Conservation (phyloP, 345 rosid species). For the Hirschfeldia incana region DNA sequence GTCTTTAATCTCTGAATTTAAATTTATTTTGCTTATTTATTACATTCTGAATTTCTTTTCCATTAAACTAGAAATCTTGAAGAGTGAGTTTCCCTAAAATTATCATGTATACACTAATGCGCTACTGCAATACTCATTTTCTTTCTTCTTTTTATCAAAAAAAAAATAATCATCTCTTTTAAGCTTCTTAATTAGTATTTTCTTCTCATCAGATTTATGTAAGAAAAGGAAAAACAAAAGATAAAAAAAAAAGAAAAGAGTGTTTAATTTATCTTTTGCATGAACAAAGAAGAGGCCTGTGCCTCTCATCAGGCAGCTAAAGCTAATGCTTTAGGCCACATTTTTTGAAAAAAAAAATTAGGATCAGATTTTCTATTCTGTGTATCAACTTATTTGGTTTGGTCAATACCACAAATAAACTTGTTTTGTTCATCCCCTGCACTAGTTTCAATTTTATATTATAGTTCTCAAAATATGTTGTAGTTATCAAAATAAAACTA, state of each 20-base stretch:
- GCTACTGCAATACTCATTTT: neutral
- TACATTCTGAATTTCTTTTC: neutral
- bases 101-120: neutral
- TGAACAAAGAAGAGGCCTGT: constrained; percentile 31
- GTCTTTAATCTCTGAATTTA: neutral
- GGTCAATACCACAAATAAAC: too few species aligned
- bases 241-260: constrained; percentile 24
- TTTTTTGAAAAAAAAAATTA: too few species aligned
- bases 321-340: too few species aligned
- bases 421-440: too few species aligned
- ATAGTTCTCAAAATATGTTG: too few species aligned
- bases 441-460: too few species aligned
- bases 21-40: neutral
- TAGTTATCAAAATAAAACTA: too few species aligned
- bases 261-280: constrained; percentile 34
- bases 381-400: too few species aligned
- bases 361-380: too few species aligned
- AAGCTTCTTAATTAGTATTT: too few species aligned
- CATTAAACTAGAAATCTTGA: constrained; percentile 13
- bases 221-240: neutral
- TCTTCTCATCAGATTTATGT: neutral
- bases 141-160: neutral
- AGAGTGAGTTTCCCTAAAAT: neutral
- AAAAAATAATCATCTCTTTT: too few species aligned
- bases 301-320: too few species aligned